Conservation (phyloP, 768 basidiomycete genomes). For the Pisolithus orientalis region DNA sequence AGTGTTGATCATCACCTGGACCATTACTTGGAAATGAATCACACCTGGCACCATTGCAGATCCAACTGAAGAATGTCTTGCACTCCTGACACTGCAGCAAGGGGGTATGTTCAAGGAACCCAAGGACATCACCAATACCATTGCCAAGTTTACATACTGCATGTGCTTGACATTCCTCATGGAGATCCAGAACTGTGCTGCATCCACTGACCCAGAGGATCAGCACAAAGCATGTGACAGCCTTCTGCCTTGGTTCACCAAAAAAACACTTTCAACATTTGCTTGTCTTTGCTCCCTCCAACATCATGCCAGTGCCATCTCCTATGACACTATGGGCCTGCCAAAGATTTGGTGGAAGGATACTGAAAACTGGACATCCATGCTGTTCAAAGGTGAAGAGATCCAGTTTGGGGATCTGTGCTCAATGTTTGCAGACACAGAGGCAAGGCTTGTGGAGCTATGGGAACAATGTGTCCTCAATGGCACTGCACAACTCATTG, state of each 20-base stretch:
- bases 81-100: background rate
- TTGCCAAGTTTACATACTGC: slow-evolving; percentile 5
- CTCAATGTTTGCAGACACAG: too few species aligned
- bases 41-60: background rate
- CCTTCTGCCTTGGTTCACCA: background rate
- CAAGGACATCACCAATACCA: background rate
- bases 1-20: background rate
- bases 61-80: background rate
- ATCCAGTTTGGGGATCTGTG: too few species aligned
- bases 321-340: background rate
- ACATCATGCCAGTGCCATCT: background rate
- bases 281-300: background rate
- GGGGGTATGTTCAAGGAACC: slow-evolving; percentile 1
- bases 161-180: background rate
- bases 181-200: background rate
- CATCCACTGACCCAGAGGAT: background rate
- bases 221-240: background rate
- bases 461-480: too few species aligned
- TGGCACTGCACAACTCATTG: background rate
- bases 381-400: too few species aligned
- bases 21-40: background rate
- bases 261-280: background rate
- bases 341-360: slow-evolving; percentile 5
- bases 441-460: too few species aligned
- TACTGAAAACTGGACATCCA: background rate